Evolutionary conservation across 257 asterid species (phyloP).

Genomic region (Solanum arcanum): DNA sequence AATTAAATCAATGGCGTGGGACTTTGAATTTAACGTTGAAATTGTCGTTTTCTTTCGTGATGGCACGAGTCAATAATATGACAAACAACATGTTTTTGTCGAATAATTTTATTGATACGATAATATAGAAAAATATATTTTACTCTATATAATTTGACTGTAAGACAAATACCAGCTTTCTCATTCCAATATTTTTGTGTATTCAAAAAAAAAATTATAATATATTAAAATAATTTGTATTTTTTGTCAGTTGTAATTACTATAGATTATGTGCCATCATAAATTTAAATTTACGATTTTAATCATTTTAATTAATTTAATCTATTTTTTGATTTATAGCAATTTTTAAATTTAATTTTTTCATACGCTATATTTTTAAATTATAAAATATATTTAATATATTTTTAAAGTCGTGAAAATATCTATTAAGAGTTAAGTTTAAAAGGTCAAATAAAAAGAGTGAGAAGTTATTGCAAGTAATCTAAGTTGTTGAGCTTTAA

Average conservation of each 20-base stretch:
- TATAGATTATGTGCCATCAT: neutral
- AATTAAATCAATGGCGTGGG: neutral
- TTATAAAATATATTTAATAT: no score
- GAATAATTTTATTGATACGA: neutral
- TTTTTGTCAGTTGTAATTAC: neutral
- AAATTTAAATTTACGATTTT: neutral
- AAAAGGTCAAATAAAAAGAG: neutral
- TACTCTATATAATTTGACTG: neutral
- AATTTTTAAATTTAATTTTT: no score
- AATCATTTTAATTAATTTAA: no score
- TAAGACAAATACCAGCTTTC: neutral
- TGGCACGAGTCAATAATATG: neutral
- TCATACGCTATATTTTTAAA: no score
- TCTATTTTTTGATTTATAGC: no score
- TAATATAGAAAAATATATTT: neutral
- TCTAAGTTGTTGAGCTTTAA: neutral
- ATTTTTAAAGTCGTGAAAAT: neutral
- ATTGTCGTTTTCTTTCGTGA: neutral
- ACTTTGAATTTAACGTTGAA: neutral
- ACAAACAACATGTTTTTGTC: neutral
- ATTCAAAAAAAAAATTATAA: neutral
- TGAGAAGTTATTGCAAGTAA: neutral
- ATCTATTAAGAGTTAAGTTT: neutral
- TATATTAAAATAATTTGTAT: neutral
- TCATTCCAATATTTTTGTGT: neutral